Evolutionary conservation across 169 alveolate genomes (phyloP).

Genomic region (Neospora caninum): DNA sequence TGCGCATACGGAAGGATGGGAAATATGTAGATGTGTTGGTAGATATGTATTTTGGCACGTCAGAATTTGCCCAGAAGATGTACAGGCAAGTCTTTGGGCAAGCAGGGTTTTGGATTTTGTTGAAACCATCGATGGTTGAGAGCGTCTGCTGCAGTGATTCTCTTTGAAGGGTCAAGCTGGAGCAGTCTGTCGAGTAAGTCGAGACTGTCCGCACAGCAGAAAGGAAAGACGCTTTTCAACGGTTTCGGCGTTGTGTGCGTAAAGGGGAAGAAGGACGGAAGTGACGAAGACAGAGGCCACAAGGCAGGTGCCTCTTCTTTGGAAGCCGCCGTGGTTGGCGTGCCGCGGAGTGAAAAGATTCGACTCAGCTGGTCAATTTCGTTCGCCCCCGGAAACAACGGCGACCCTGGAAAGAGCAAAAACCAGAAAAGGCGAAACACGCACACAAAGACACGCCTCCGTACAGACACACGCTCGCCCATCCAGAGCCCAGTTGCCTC

Average conservation of each 20-base stretch:
- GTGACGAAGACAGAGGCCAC: constrained; percentile 28
- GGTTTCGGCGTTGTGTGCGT: constrained; percentile 8
- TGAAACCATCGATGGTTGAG: constrained; percentile 80
- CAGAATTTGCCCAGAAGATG: neutral
- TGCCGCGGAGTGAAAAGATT: constrained; percentile 48
- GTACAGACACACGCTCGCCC: too few species aligned
- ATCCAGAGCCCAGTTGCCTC: too few species aligned
- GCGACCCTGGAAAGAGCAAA: neutral
- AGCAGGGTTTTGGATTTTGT: constrained; percentile 69
- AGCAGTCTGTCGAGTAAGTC: constrained; percentile 79
- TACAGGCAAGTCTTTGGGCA: constrained; percentile 68
- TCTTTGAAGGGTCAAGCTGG: constrained; percentile 76
- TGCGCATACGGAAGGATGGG: too few species aligned
- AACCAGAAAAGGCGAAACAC: neutral
- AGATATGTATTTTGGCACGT: neutral
- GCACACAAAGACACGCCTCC: neutral
- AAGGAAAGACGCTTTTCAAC: constrained; percentile 27
- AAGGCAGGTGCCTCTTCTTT: neutral
- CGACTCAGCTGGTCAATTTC: constrained; percentile 55
- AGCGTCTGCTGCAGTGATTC: constrained; percentile 81
- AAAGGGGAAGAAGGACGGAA: constrained; percentile 47
- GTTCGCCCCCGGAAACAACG: constrained; percentile 46
- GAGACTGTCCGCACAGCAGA: constrained; percentile 44
- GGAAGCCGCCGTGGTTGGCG: constrained; percentile 14
- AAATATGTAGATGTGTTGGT: too few species aligned